A percentile compares a stretch with the other conserved stretches of the same genome.
phyloP scores from a whole-genome alignment of 2,329 filamentous ascomycete species.

The Fusarium metavorans region DNA sequence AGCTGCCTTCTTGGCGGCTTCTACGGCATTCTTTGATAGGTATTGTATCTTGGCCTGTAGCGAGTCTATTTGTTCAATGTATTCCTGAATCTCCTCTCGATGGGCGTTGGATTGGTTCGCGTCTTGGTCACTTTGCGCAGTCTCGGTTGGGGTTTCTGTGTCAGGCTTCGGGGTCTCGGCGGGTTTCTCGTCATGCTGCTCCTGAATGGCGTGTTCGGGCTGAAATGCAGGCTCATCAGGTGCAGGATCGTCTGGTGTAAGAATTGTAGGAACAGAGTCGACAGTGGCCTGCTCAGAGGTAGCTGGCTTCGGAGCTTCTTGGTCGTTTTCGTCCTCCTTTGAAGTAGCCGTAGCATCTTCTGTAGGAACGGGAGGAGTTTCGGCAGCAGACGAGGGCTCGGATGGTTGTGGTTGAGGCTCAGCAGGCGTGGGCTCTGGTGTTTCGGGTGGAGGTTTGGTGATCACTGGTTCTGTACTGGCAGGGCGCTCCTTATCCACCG shows the following conservation, averaged over 20 bases:
- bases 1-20: conserved; percentile 77
- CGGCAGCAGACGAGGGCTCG: conserved; percentile 5
- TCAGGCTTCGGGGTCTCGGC: neutral
- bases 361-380: neutral
- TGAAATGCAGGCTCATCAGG: conserved; percentile 11
- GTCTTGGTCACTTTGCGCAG: conserved; percentile 27
- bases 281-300: conserved; percentile 12
- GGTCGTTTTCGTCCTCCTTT: conserved; percentile 7
- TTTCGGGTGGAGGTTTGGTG: conserved; percentile 27
- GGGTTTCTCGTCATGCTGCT: conserved; percentile 1
- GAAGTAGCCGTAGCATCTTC: neutral
- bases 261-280: conserved; percentile 10
- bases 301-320: conserved; percentile 1
- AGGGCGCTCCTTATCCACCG: conserved; percentile 43
- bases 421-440: conserved; percentile 16
- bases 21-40: conserved; percentile 82
- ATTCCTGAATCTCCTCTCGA: conserved; percentile 83
- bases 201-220: neutral
- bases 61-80: conserved; percentile 91
- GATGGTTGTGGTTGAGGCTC: conserved; percentile 16
- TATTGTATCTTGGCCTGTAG: conserved; percentile 93
- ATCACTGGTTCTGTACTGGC: conserved; percentile 29
- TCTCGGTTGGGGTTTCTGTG: neutral
- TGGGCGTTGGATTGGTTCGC: conserved; percentile 41
- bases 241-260: neutral